Conservation (phyloP, 164 flowering plant species). For the Annona squamosa region DNA sequence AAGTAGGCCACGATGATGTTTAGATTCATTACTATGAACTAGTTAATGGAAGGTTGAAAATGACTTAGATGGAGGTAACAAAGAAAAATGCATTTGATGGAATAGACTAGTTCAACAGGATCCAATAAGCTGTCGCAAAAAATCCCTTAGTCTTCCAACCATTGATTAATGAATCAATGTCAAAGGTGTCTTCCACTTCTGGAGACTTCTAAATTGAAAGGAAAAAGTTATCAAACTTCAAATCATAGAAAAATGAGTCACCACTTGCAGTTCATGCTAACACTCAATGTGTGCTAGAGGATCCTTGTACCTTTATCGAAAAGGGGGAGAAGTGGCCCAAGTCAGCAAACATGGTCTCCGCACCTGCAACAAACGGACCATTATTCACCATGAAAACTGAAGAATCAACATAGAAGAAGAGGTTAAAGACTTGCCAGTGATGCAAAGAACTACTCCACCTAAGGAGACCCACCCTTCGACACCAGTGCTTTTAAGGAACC, state of each 20-base stretch:
- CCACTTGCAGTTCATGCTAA: background rate
- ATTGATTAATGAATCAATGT: background rate
- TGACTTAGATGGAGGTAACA: too few species aligned
- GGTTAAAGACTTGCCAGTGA: constrained; percentile 43
- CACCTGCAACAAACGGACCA: constrained; percentile 34
- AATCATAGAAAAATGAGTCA: background rate
- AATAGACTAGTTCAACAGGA: too few species aligned
- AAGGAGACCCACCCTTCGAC: constrained; percentile 69
- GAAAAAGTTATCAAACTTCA: background rate
- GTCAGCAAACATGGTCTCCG: constrained; percentile 78
- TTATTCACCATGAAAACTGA: background rate
- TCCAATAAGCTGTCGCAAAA: too few species aligned
- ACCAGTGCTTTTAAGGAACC: constrained; percentile 46
- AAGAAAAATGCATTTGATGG: too few species aligned
- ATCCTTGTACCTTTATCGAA: constrained; percentile 50
- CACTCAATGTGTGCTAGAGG: background rate
- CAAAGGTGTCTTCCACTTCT: background rate
- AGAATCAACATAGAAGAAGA: background rate
- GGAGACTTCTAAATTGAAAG: background rate
- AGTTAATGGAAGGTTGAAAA: too few species aligned
- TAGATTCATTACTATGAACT: too few species aligned
- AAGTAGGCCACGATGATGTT: too few species aligned
- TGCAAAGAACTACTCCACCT: constrained; percentile 67
- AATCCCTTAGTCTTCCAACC: background rate
- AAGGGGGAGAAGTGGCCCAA: constrained; percentile 62